Conservation (phyloP, 202 grass and related monocot species). For the Cymbopogon flexuosus region DNA sequence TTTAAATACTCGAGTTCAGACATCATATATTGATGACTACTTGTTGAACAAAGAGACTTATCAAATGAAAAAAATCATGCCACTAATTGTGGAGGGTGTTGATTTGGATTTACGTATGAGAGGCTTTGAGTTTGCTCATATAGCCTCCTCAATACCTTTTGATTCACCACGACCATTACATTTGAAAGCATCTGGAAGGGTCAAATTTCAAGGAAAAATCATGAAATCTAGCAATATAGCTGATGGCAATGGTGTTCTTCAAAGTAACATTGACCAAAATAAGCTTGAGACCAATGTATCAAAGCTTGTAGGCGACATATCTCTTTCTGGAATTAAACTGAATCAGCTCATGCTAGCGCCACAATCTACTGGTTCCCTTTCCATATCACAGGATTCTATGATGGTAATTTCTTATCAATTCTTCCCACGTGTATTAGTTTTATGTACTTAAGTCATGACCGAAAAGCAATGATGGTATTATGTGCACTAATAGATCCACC, state of each 20-base stretch:
- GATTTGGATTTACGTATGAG: slow-evolving; percentile 93
- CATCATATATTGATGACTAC: slow-evolving; percentile 80
- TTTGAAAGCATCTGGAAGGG: slow-evolving; percentile 89
- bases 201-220: slow-evolving; percentile 97
- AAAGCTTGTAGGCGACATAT: slow-evolving; percentile 78
- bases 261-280: slow-evolving; percentile 36
- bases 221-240: slow-evolving; percentile 45
- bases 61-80: slow-evolving; percentile 56
- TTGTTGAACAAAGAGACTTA: slow-evolving; percentile 44
- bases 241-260: slow-evolving; percentile 36
- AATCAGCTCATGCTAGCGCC: slow-evolving; percentile 97
- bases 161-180: slow-evolving; percentile 81
- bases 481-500: neutral
- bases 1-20: slow-evolving; percentile 75
- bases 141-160: slow-evolving; percentile 78
- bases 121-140: slow-evolving; percentile 90
- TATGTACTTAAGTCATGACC: slow-evolving; percentile 13
- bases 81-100: slow-evolving; percentile 75
- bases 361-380: slow-evolving; percentile 79
- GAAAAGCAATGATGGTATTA: neutral
- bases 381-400: slow-evolving; percentile 63
- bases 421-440: slow-evolving; percentile 16
- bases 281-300: slow-evolving; percentile 38
- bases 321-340: slow-evolving; percentile 82
- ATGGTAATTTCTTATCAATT: slow-evolving; percentile 54